Conservation (phyloP, 345 rosid genomes). For the Bruguiera parviflora region DNA sequence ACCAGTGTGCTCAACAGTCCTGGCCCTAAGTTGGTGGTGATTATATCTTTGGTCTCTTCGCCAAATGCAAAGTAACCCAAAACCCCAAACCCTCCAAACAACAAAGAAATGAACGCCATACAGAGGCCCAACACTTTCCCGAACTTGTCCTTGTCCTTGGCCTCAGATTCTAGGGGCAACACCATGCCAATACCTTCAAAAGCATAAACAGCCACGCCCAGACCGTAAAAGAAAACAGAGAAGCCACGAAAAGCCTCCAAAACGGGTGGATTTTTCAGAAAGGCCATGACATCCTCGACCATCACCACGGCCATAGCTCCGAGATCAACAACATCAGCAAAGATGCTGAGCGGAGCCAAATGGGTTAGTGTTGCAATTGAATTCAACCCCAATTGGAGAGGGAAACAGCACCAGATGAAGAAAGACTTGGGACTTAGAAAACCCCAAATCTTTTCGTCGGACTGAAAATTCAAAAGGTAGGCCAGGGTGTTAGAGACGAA, state of each 20-base stretch:
- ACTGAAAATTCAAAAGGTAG: conserved; percentile 28
- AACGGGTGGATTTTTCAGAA: conserved; percentile 35
- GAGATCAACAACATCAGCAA: conserved; percentile 80
- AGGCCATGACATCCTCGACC: conserved; percentile 53
- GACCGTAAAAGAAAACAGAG: conserved; percentile 56
- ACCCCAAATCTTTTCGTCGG: conserved; percentile 35
- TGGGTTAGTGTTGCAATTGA: conserved; percentile 76
- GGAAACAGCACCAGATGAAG: conserved; percentile 74
- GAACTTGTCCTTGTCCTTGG: conserved; percentile 51
- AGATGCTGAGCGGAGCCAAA: conserved; percentile 89
- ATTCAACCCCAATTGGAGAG: conserved; percentile 78
- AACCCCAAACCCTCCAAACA: conserved; percentile 56
- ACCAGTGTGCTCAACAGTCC: conserved; percentile 61
- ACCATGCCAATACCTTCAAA: conserved; percentile 80
- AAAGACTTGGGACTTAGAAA: conserved; percentile 47
- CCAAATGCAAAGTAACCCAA: conserved; percentile 75
- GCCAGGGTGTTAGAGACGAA: conserved; percentile 60
- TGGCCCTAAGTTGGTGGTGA: conserved; percentile 61
- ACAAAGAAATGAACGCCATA: conserved; percentile 50
- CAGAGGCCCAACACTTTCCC: conserved; percentile 49
- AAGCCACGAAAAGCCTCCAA: conserved; percentile 50
- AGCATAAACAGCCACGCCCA: conserved; percentile 72
- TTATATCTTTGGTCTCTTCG: conserved; percentile 61
- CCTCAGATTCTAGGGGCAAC: conserved; percentile 61
- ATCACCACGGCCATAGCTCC: conserved; percentile 75